These are phyloP conservation scores for Trifolium repens DNA, from an alignment of 306 rosid species.

Conservation along the genomic window DNA sequence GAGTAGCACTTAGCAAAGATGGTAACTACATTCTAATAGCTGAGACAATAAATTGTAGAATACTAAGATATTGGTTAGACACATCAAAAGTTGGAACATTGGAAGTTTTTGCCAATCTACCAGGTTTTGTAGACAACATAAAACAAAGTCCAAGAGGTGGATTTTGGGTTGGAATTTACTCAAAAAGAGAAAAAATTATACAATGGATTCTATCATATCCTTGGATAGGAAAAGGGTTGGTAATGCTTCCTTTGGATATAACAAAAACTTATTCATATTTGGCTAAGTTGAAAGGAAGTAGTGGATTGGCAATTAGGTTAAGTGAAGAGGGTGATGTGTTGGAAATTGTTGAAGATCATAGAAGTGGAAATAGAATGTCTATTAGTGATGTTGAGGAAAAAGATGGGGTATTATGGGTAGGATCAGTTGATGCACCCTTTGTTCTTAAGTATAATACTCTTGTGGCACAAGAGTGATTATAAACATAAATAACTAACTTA, in stretches of 20 bases:
- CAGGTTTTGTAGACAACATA: conserved; percentile 87
- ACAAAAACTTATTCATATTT: conserved; percentile 51
- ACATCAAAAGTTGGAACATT: conserved; percentile 57
- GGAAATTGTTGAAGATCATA: conserved; percentile 54
- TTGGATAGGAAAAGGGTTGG: conserved; percentile 55
- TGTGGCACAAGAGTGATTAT: background rate
- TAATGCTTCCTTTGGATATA: conserved; percentile 58
- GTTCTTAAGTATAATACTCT: conserved; percentile 48
- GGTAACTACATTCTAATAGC: conserved; percentile 59
- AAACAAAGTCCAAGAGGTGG: conserved; percentile 76
- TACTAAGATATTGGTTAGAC: conserved; percentile 69
- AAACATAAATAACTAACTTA: too few species aligned
- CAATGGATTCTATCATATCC: conserved; percentile 55
- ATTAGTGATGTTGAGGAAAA: conserved; percentile 72
- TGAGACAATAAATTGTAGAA: conserved; percentile 64
- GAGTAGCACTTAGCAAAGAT: conserved; percentile 63
- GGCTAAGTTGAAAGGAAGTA: conserved; percentile 51
- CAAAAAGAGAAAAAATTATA: conserved; percentile 48
- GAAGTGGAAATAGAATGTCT: conserved; percentile 48
- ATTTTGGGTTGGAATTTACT: conserved; percentile 77
- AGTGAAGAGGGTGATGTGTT: conserved; percentile 65
- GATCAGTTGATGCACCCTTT: conserved; percentile 65
- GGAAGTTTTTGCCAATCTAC: conserved; percentile 59
- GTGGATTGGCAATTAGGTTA: conserved; percentile 65
- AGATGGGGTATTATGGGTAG: conserved; percentile 76